These are phyloP conservation scores for Talaromyces thailandensis DNA, from an alignment of 495 filamentous ascomycete species.

Conservation along the genomic window DNA sequence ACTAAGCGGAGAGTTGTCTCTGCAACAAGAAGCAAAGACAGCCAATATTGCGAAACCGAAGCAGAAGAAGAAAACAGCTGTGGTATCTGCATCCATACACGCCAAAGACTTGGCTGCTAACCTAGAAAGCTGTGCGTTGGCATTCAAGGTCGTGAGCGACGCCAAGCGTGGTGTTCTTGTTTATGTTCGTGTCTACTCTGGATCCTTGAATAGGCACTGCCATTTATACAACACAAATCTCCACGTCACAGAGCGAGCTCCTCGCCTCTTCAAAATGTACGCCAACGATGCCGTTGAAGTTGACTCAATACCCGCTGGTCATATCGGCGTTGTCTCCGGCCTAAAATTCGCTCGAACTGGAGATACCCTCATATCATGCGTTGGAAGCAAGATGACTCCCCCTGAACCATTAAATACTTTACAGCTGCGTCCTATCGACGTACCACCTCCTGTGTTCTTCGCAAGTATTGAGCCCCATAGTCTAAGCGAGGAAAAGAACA, in stretches of 20 bases:
- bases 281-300: constrained; percentile 83
- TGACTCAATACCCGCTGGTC: constrained; percentile 66
- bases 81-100: constrained; percentile 20
- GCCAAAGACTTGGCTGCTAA: constrained; percentile 52
- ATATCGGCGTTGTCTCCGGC: constrained; percentile 93
- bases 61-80: constrained; percentile 24
- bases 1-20: constrained; percentile 39
- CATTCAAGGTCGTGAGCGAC: constrained; percentile 96
- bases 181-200: constrained; percentile 88
- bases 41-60: constrained; percentile 32
- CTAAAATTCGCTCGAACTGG: constrained; percentile 87
- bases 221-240: constrained; percentile 84
- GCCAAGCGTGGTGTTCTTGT: constrained; percentile 77
- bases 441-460: constrained; percentile 94
- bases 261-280: constrained; percentile 83
- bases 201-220: constrained; percentile 61
- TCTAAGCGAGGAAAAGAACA: constrained; percentile 63
- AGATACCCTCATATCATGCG: constrained; percentile 77
- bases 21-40: constrained; percentile 28
- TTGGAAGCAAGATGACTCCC: constrained; percentile 49
- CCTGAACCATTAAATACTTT: constrained; percentile 64
- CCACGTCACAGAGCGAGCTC: constrained; percentile 69
- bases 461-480: constrained; percentile 83
- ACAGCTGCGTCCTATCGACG: constrained; percentile 78
- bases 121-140: constrained; percentile 69